Evolutionary conservation across 352 stramenopile genomes (phyloP), one percentile per base, ranked within the genome.

Genomic region (Aphanomyces cochlioides): DNA sequence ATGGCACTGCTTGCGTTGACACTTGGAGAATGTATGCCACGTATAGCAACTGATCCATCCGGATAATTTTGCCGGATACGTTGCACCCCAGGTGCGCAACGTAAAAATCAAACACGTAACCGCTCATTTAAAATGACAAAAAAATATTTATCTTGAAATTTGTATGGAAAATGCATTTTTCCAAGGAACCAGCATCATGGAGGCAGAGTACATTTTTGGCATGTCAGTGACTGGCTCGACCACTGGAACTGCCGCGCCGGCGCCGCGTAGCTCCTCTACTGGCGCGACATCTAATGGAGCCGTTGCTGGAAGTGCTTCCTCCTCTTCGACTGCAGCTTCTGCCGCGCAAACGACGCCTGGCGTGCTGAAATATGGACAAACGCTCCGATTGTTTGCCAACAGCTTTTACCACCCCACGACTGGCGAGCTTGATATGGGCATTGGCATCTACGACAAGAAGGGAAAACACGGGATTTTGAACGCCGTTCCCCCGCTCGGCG

Each of bases 381-480:
- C 40, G 7, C 19, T 69, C 12, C 63, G 63, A 10, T 36, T 69
- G 13, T n/a, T 69, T 19, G 63, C 63, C 34, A 53, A 47, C 34
- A 69, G 63, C 38, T 36, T 34, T 19, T 69, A 69, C 37, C 19
- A 61, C 15, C 40, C 38, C 12, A 53, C 39, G 13, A 28, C 38
- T 7, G 34, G 19, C 7, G 38, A 47, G 3, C 28, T 53, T n/a
- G 63, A 69, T 21, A n/a, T 87, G 37, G 80, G 80, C 47, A 87
- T 95, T 67, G 87, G 87, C 41, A 89, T 89, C 73, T 95, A 95
- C 77, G 84, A 93, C 73, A 95, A 95, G 75, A 90, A 92, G 63
- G 87, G 87, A 3, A 86, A 86, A 40, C 87, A 95, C 73, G 87
- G 87, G 36, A 90, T 95, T 64, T 69, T 95, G 50, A 91, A 83